These are phyloP conservation scores for Acephala macrosclerotiorum DNA, from an alignment of 2,329 filamentous ascomycete species.

Conservation along the genomic window DNA sequence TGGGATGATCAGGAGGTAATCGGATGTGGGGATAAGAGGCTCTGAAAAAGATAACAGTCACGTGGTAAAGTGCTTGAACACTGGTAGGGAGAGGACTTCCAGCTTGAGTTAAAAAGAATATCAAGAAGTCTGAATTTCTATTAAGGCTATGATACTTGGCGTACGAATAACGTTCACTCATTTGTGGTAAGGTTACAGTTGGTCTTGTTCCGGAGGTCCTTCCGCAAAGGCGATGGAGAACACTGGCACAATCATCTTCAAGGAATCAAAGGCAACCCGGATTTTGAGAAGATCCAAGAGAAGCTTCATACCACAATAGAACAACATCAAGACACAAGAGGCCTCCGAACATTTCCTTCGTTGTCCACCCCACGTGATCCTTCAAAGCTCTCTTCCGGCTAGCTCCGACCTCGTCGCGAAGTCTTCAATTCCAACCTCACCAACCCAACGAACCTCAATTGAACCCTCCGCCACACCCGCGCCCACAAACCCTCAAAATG, in stretches of 20 bases:
- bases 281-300: no score
- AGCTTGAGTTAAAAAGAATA: no score
- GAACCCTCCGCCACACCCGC: conserved; percentile 15
- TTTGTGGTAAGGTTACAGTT: no score
- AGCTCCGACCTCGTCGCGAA: background rate
- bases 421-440: background rate
- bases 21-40: background rate
- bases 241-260: no score
- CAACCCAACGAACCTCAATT: conserved; percentile 25
- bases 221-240: no score
- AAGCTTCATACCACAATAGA: no score
- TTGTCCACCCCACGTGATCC: background rate
- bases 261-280: no score
- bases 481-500: conserved; percentile 23
- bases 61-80: background rate
- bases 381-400: background rate
- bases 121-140: no score
- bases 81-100: no score
- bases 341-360: background rate
- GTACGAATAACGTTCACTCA: no score
- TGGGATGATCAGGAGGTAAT: conserved; percentile 4
- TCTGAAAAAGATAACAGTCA: background rate
- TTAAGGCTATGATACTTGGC: no score
- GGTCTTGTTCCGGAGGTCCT: no score
- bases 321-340: background rate